Conservation (phyloP, 495 filamentous ascomycete genomes). For the Trypethelium eluteriae region DNA sequence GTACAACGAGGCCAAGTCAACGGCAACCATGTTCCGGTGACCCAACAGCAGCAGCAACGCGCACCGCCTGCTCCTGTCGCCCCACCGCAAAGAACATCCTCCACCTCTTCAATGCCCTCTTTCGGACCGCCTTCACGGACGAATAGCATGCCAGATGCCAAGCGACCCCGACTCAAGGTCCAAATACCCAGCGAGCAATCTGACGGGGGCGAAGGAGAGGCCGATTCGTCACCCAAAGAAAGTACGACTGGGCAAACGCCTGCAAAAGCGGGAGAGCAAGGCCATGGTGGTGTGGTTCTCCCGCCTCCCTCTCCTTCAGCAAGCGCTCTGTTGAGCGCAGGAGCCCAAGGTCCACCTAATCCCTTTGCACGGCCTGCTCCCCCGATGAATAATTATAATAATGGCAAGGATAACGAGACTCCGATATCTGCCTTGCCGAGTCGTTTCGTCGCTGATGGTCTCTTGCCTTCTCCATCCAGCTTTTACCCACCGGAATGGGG, state of each 20-base stretch:
- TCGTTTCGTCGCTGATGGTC: conserved; percentile 74
- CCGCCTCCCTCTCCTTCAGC: conserved; percentile 90
- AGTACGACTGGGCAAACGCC: conserved; percentile 50
- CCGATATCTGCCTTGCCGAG: conserved; percentile 96
- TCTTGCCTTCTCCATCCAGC: conserved; percentile 77
- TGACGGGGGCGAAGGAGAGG: conserved; percentile 64
- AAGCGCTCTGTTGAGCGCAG: conserved; percentile 77
- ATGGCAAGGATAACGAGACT: conserved; percentile 76
- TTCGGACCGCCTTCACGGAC: conserved; percentile 59
- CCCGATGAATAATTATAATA: conserved; percentile 50
- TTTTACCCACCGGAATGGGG: conserved; percentile 87
- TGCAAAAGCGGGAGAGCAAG: conserved; percentile 41
- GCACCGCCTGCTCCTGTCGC: background rate
- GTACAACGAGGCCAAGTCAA: conserved; percentile 38
- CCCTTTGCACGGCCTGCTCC: conserved; percentile 83
- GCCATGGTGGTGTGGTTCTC: conserved; percentile 63
- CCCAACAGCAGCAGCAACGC: conserved; percentile 20
- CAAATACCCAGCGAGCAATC: conserved; percentile 90
- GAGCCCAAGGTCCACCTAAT: conserved; percentile 87
- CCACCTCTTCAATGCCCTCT: conserved; percentile 27
- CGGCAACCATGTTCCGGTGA: conserved; percentile 21
- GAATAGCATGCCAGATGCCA: conserved; percentile 55
- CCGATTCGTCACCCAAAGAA: conserved; percentile 65
- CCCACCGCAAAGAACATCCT: conserved; percentile 26
- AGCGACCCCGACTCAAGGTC: conserved; percentile 78